Evolutionary conservation across 495 filamentous ascomycete species (phyloP).

Genomic region (Clavariopsis aquatica): DNA sequence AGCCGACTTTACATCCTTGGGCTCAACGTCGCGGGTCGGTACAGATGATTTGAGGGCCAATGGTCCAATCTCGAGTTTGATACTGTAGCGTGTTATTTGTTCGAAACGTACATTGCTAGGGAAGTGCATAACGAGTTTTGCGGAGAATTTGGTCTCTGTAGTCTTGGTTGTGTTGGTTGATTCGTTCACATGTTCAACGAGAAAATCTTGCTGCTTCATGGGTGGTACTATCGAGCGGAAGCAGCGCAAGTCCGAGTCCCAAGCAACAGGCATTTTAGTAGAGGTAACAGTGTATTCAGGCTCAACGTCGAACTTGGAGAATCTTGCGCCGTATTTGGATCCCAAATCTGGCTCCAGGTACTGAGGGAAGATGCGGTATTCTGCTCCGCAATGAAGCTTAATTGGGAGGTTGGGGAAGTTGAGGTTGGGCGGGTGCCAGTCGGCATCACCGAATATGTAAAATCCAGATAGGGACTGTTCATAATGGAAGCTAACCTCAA

Average conservation of each 20-base stretch:
- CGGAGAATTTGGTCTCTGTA: constrained; percentile 15
- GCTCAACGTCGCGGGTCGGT: neutral
- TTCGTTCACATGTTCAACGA: neutral
- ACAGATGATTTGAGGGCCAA: neutral
- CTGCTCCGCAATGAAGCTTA: constrained; percentile 4
- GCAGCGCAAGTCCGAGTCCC: constrained; percentile 16
- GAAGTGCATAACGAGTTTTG: constrained; percentile 6
- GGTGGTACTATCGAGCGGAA: constrained; percentile 22
- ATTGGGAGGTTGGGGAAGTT: constrained; percentile 6
- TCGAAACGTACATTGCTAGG: constrained; percentile 28
- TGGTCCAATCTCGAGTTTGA: constrained; percentile 19
- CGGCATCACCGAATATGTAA: constrained; percentile 15
- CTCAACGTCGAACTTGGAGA: neutral
- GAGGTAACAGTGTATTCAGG: constrained; percentile 13
- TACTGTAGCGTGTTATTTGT: constrained; percentile 21
- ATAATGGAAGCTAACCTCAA: constrained; percentile 9
- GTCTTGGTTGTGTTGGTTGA: neutral
- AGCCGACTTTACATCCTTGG: neutral
- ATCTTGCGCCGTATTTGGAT: neutral
- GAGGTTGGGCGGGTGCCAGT: constrained; percentile 22
- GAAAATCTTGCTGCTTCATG: neutral
- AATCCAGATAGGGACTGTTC: neutral
- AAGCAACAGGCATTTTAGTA: neutral
- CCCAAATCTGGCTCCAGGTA: constrained; percentile 4
- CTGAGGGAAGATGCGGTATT: constrained; percentile 20